Percentiles rank a stretch among this genome's conserved stretches.
Evolutionary conservation across 106 monocot species (phyloP).

Genomic region (Phalaenopsis equestris): DNA sequence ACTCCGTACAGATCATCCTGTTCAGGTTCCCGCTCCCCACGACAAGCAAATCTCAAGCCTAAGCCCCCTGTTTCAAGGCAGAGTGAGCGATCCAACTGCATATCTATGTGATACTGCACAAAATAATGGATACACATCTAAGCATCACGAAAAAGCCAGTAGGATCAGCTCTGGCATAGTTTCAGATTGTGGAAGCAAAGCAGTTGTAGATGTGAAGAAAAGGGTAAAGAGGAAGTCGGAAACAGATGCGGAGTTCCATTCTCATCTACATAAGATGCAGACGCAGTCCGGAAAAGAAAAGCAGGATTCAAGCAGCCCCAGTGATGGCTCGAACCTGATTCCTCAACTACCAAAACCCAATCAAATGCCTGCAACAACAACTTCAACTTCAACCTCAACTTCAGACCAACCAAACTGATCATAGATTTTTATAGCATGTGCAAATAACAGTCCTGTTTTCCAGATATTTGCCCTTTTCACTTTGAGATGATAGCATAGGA

Average conservation of each 20-base stretch:
- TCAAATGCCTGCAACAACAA: conserved; percentile 10
- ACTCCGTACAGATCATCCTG: conserved; percentile 7
- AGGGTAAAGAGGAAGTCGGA: conserved; percentile 74
- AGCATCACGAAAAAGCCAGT: conserved; percentile 22
- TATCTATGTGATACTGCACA: conserved; percentile 24
- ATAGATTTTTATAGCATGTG: neutral
- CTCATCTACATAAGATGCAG: conserved; percentile 17
- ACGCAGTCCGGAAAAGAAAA: conserved; percentile 24
- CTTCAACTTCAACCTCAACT: too few species aligned
- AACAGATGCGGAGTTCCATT: conserved; percentile 31
- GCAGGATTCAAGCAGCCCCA: too few species aligned
- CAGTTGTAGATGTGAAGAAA: conserved; percentile 25
- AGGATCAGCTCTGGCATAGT: neutral
- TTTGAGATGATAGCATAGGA: too few species aligned
- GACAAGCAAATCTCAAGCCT: conserved; percentile 25
- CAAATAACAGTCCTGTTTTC: too few species aligned
- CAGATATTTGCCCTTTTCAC: too few species aligned
- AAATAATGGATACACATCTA: conserved; percentile 3
- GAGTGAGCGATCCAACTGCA: conserved; percentile 16
- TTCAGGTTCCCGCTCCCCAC: conserved; percentile 8
- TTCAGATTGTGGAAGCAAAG: conserved; percentile 20
- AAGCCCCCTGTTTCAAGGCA: conserved; percentile 13
- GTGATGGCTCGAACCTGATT: conserved; percentile 12
- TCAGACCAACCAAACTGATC: conserved; percentile 20
- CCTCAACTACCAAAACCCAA: conserved; percentile 13